Base-by-base conservation (phyloP, 345 rosid genomes). In the Noccaea bulbosa region DNA sequence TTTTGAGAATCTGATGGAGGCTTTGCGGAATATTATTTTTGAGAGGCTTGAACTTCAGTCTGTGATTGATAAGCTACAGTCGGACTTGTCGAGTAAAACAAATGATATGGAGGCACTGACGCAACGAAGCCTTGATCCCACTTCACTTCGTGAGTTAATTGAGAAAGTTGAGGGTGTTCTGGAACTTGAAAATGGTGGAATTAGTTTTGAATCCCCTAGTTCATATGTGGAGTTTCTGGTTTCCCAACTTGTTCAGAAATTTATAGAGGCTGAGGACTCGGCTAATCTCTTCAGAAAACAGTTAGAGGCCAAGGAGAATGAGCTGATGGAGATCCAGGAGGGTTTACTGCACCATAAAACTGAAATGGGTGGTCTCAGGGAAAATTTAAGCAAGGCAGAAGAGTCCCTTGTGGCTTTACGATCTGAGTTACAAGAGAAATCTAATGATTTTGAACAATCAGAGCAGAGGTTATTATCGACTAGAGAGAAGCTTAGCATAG, bases 401-500 rank as follows among this genome's bases (percentile, higher is more conserved):
- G 90, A 84, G 74, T 84, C 85, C 17, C 79, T 86, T 80, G 33
- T 43, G 53, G 77, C 74, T 68, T 50, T 63, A 45, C 82, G 39
- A 50, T 78, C 85, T 63, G 86, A 86, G 72, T 79, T 87, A 37
- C 83, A 75, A 70, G 87, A 80, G 60, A 93, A 86, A 72, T 73
- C 67, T 41, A 69, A 63, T 72, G 99, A 93, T 71, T 83, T 91
- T 60, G 91, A 84, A 70, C 95, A 80, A 70, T 86, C 97, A 54
- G 99, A 91, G 77, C 96, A 86, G 80, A 84, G 93, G 70, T 81
- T 87, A 47, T 82, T 85, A 66, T 86, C 96, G 15, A 68, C 89
- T 56, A 85, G 97, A 82, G 99, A 93, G 84, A 93, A 91, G 86
- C 97, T 91, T 63, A 67, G 98, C 81, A 88, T 93, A 56, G 98